Percentiles rank a stretch among this genome's conserved stretches.
Conservation (phyloP, 2,329 filamentous ascomycete species). For the Hypoxylon sp. region DNA sequence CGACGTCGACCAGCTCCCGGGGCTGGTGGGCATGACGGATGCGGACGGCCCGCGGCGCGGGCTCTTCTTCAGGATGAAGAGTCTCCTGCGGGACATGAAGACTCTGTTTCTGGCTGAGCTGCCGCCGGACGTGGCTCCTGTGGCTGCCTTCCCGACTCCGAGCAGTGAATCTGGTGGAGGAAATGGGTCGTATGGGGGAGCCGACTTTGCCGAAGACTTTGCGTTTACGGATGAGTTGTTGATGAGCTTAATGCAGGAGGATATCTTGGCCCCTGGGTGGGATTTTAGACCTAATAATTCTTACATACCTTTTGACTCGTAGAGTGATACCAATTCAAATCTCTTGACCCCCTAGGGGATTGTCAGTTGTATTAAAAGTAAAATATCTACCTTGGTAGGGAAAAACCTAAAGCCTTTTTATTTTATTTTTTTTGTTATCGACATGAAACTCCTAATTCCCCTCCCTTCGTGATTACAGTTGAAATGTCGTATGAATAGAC, state of each 20-base stretch:
- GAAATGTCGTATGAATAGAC: too few relatives aligned
- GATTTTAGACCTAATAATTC: conserved; percentile 24
- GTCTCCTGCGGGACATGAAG: conserved; percentile 35
- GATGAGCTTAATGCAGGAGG: conserved; percentile 26
- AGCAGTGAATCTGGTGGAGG: not conserved
- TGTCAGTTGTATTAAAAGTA: too few relatives aligned
- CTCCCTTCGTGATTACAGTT: too few relatives aligned
- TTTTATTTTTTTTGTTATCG: too few relatives aligned
- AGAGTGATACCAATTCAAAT: conserved; percentile 2
- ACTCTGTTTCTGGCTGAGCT: conserved; percentile 35
- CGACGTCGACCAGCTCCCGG: conserved; percentile 22
- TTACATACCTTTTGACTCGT: conserved; percentile 16
- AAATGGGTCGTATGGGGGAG: not conserved
- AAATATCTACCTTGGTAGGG: too few relatives aligned
- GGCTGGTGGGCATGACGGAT: conserved; percentile 29
- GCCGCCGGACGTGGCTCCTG: conserved; percentile 5
- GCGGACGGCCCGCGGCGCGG: conserved; percentile 31
- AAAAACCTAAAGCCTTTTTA: too few relatives aligned
- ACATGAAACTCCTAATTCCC: too few relatives aligned
- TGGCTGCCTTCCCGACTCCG: conserved; percentile 6
- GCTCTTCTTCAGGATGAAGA: conserved; percentile 38
- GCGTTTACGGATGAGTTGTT: conserved; percentile 23
- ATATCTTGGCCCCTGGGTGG: conserved; percentile 26
- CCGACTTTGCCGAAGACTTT: conserved; percentile 11
- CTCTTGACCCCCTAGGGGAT: too few relatives aligned